Percentiles rank a stretch among this genome's conserved stretches.
phyloP scores from a whole-genome alignment of 129 eudicot genomes.

The Lactuca saligna region DNA sequence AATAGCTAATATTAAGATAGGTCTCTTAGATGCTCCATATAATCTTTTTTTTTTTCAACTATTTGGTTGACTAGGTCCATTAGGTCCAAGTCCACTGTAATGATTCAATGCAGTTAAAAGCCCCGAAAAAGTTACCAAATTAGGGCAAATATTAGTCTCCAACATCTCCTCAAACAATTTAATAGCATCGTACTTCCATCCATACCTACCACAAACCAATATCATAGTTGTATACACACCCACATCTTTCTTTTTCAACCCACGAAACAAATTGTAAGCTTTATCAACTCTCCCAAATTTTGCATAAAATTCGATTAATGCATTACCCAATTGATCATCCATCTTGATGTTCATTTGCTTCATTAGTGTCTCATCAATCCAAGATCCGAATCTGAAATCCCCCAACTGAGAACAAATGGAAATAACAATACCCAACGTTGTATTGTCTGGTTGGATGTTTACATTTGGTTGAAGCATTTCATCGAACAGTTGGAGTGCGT shows the following conservation, averaged over 20 bases:
- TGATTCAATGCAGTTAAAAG: constrained; percentile 22
- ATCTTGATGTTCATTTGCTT: constrained; percentile 27
- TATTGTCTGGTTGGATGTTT: constrained; percentile 30
- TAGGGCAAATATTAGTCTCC: constrained; percentile 36
- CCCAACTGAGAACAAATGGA: constrained; percentile 41
- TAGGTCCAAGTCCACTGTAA: too few species aligned
- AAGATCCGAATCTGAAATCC: constrained; percentile 32
- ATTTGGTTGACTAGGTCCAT: background rate
- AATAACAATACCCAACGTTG: constrained; percentile 36
- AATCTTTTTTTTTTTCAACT: too few species aligned
- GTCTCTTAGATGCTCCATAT: too few species aligned
- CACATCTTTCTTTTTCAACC: constrained; percentile 40
- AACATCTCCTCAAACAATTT: constrained; percentile 40
- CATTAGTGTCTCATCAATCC: constrained; percentile 30
- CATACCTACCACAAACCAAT: constrained; percentile 26
- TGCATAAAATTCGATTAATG: constrained; percentile 40
- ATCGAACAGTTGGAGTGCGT: constrained; percentile 44
- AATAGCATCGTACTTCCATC: constrained; percentile 24
- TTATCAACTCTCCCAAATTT: constrained; percentile 43
- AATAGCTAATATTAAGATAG: too few species aligned
- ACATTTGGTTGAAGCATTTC: constrained; percentile 43
- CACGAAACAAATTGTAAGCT: constrained; percentile 32
- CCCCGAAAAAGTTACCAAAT: constrained; percentile 38
- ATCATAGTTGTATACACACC: constrained; percentile 48
- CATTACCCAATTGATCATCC: constrained; percentile 33